Base-by-base conservation (phyloP, 495 filamentous ascomycete species). In the Neurospora sp. region DNA sequence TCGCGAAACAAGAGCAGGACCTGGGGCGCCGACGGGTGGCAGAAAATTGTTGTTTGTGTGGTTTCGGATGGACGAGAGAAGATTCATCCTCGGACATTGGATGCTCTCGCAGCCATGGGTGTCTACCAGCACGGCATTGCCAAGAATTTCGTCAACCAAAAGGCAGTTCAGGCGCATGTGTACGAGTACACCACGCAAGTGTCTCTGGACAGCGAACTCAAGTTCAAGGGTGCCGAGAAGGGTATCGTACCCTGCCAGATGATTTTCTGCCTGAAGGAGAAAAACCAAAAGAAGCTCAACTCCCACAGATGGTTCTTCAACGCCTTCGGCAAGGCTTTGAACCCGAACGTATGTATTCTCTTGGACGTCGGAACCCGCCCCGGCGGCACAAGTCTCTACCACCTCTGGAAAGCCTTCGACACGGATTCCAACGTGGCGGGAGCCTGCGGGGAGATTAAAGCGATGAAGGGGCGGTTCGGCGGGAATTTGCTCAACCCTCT, bases 221-320 rank as follows among this genome's bases (percentile, higher is more conserved):
- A 97, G 81, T 98, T 99, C 85, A 98, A 98, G 85, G 96, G 96
- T 41, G 96, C 96, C 4, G 96, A 99, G 83, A 98, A 98, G 83
- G 96, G 96, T 17, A 98, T 98, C 74, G 91, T 98, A n/a, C 96
- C 96, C 6, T 96, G 93, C 79, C 96, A 99, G 83, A 94, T 98
- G 84, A 94, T 99, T 73, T 98, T 99, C 79, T 99, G 96, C 80
- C 83, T 99, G 70, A 99, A 99, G 83, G 96, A 99, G 79, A 93
- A 97, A 82, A 99, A 99, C 80, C 86, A 90, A 77, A 97, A 97
- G 85, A 99, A 98, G 84, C 86, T 99, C 69, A 99, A 99, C 84
- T 97, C 93, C 6, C 96, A 99, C 83, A 90, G 96, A 69, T 99
- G 96, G 96, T 97, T 98, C 83, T 99, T 99, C 84, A 98, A 99